These are phyloP conservation scores for Cladophialophora exuberans DNA, from an alignment of 2,329 filamentous ascomycete species.

Conservation along the genomic window DNA sequence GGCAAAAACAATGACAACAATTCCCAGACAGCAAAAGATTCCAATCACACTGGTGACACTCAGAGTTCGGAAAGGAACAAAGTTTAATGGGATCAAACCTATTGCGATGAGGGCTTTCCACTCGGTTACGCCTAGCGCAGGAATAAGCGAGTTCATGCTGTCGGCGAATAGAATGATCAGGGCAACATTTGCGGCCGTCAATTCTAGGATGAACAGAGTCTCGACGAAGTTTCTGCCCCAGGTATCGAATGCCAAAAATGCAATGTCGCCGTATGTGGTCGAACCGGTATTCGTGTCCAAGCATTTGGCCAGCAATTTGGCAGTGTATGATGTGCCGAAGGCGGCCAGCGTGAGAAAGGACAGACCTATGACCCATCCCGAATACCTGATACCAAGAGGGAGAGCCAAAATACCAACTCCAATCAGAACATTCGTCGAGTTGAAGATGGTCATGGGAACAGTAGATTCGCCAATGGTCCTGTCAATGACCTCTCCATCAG, in stretches of 20 bases:
- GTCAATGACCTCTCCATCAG: slow-evolving; percentile 72
- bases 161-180: slow-evolving; percentile 92
- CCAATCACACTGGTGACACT: slow-evolving; percentile 91
- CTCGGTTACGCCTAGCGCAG: slow-evolving; percentile 65
- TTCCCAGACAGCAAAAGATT: slow-evolving; percentile 86
- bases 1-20: slow-evolving; percentile 79
- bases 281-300: slow-evolving; percentile 82
- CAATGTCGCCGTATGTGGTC: slow-evolving; percentile 92
- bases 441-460: slow-evolving; percentile 92
- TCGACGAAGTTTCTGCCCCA: slow-evolving; percentile 81
- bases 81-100: slow-evolving; percentile 79
- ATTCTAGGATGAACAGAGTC: slow-evolving; percentile 82
- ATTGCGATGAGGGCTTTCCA: slow-evolving; percentile 88
- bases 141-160: slow-evolving; percentile 77
- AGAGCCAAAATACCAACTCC: slow-evolving; percentile 88
- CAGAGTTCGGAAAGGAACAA: slow-evolving; percentile 78
- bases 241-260: slow-evolving; percentile 85
- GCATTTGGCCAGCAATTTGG: slow-evolving; percentile 81
- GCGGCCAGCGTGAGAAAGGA: slow-evolving; percentile 74
- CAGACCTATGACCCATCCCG: slow-evolving; percentile 85
- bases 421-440: slow-evolving; percentile 91
- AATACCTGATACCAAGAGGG: slow-evolving; percentile 83
- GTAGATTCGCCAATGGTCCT: slow-evolving; percentile 93
- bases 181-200: slow-evolving; percentile 86
- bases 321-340: slow-evolving; percentile 80